A percentile compares a stretch with the other conserved stretches of the same genome.
phyloP scores from a whole-genome alignment of 2,329 filamentous ascomycete species.

The Aspergillus cejpii region DNA sequence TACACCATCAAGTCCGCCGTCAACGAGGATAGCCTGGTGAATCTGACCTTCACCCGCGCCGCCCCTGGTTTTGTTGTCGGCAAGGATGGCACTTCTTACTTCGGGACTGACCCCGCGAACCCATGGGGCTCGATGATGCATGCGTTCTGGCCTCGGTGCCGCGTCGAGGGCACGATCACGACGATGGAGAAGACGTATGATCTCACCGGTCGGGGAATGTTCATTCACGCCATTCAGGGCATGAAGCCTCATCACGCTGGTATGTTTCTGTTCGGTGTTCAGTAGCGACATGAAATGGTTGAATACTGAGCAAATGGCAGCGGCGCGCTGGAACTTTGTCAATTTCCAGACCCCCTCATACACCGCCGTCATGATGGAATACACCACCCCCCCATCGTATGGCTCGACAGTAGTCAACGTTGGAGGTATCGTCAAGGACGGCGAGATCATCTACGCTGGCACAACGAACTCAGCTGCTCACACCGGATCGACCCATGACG shows the following conservation, averaged over 20 bases:
- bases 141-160: constrained; percentile 86
- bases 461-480: constrained; percentile 61
- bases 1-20: constrained; percentile 89
- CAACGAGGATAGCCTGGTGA: constrained; percentile 73
- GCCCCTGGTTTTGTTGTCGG: constrained; percentile 80
- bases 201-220: constrained; percentile 71
- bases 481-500: constrained; percentile 61
- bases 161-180: constrained; percentile 72
- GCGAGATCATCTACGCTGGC: constrained; percentile 69
- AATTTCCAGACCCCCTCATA: constrained; percentile 83
- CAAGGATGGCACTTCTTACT: constrained; percentile 74
- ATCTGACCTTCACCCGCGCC: constrained; percentile 69
- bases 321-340: constrained; percentile 86
- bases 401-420: constrained; percentile 77
- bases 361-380: constrained; percentile 93
- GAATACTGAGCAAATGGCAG: too few species aligned
- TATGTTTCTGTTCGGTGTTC: constrained; percentile 37
- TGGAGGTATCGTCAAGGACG: constrained; percentile 73
- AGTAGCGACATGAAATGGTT: too few species aligned
- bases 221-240: constrained; percentile 81
- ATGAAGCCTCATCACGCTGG: constrained; percentile 98
- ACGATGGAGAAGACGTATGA: constrained; percentile 76
- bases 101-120: constrained; percentile 73
- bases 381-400: constrained; percentile 87
- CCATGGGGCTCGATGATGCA: constrained; percentile 94